These are phyloP conservation scores for Coprinellus micaceus DNA, from an alignment of 768 basidiomycete species.

Conservation along the genomic window DNA sequence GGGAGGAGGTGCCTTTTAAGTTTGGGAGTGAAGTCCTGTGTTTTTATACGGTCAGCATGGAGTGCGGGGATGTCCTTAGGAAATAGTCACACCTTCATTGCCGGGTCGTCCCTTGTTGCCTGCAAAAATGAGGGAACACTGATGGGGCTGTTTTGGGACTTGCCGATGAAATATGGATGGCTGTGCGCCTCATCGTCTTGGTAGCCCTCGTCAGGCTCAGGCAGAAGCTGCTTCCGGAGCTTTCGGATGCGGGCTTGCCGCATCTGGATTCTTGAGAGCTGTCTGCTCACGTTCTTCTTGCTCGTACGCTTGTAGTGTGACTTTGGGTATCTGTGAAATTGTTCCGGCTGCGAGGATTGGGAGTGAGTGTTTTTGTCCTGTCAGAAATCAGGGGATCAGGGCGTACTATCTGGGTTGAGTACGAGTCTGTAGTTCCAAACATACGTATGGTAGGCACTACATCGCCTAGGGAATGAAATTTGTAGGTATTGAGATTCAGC, in stretches of 20 bases:
- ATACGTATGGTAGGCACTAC: too few species aligned
- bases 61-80: background rate
- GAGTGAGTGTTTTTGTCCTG: too few species aligned
- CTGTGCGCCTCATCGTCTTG: background rate
- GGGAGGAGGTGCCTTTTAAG: background rate
- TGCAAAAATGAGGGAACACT: background rate
- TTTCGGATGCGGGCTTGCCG: background rate
- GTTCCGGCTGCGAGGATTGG: background rate
- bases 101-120: background rate
- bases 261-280: background rate
- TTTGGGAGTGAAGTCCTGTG: background rate
- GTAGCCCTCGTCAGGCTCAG: background rate
- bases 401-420: slow-evolving; percentile 18
- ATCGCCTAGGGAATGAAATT: too few species aligned
- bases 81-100: background rate
- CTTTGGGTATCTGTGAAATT: background rate
- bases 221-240: background rate
- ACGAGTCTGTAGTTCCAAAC: too few species aligned
- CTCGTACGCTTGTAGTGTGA: background rate
- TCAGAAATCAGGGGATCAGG: too few species aligned
- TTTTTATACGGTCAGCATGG: background rate
- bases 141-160: background rate
- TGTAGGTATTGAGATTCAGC: too few species aligned
- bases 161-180: background rate
- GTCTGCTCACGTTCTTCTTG: background rate